A percentile compares a stretch with the other conserved stretches of the same genome.
phyloP scores from a whole-genome alignment of 306 rosid species.

The apple (Malus domestica) region DNA sequence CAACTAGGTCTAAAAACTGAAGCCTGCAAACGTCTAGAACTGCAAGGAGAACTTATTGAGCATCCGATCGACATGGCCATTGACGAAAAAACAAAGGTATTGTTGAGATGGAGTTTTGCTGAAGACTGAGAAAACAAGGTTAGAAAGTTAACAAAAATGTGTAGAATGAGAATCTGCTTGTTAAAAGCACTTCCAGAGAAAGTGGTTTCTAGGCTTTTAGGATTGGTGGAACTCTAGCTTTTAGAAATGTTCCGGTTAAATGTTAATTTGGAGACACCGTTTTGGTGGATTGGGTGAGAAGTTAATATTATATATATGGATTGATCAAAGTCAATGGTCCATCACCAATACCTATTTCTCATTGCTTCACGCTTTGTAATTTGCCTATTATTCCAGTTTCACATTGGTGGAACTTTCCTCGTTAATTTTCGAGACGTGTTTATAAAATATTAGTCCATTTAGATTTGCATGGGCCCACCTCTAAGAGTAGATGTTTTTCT shows the following conservation, averaged over 20 bases:
- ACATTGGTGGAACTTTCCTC: constrained; percentile 1
- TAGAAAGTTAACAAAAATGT: too few relatives aligned
- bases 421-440: neutral
- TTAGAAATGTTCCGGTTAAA: neutral
- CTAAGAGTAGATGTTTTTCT: too few relatives aligned
- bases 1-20: neutral
- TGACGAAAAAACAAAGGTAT: neutral
- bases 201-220: neutral
- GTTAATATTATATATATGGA: neutral
- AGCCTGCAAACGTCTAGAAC: neutral
- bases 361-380: neutral
- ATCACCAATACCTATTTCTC: neutral
- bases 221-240: neutral
- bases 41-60: neutral
- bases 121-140: neutral
- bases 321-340: neutral
- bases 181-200: too few relatives aligned
- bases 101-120: neutral
- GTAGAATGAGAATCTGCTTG: too few relatives aligned
- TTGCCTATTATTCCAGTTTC: neutral
- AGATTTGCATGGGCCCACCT: too few relatives aligned
- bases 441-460: neutral
- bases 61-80: neutral
- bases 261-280: neutral
- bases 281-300: neutral